Percentiles rank a stretch among this genome's conserved stretches.
These are phyloP conservation scores for Cadophora luteo-olivacea DNA, from an alignment of 2,329 filamentous ascomycete species.

Conservation along the genomic window DNA sequence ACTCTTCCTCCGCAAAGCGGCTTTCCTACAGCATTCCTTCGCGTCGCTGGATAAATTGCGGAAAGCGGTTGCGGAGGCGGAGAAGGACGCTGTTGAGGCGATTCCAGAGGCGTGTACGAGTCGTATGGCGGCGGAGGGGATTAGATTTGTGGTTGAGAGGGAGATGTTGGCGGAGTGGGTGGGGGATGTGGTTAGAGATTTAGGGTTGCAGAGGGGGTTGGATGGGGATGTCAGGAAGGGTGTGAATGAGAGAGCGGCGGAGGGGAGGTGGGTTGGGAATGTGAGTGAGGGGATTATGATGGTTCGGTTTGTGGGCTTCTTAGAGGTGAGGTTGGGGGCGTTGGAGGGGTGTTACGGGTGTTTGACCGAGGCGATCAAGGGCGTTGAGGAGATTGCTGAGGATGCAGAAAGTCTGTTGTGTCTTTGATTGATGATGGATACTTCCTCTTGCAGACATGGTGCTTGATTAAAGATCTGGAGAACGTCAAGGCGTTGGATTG, in stretches of 20 bases:
- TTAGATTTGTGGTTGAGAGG: conserved; percentile 7
- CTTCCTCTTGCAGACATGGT: not conserved
- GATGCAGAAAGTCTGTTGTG: not conserved
- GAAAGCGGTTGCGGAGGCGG: not conserved
- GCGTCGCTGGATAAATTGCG: not conserved
- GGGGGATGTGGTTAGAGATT: conserved; percentile 1
- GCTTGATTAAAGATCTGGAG: too few species aligned
- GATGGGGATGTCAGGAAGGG: conserved; percentile 8
- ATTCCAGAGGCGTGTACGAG: conserved; percentile 16
- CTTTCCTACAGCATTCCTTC: conserved; percentile 4
- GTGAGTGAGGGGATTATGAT: conserved; percentile 26
- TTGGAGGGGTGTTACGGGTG: conserved; percentile 12
- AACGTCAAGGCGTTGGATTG: not conserved
- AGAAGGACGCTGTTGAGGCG: not conserved
- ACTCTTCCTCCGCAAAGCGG: conserved; percentile 16
- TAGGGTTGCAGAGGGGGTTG: conserved; percentile 23
- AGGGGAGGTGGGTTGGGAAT: conserved; percentile 23
- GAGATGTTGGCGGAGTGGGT: conserved; percentile 19
- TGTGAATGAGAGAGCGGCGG: conserved; percentile 23
- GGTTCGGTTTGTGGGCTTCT: conserved; percentile 29
- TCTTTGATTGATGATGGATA: not conserved
- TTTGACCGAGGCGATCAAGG: not conserved
- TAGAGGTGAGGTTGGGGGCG: conserved; percentile 21
- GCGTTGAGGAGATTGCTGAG: not conserved
- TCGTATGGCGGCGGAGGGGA: not conserved